phyloP scores from a whole-genome alignment of 2,329 filamentous ascomycete species.

The Fonsecaea monophora region DNA sequence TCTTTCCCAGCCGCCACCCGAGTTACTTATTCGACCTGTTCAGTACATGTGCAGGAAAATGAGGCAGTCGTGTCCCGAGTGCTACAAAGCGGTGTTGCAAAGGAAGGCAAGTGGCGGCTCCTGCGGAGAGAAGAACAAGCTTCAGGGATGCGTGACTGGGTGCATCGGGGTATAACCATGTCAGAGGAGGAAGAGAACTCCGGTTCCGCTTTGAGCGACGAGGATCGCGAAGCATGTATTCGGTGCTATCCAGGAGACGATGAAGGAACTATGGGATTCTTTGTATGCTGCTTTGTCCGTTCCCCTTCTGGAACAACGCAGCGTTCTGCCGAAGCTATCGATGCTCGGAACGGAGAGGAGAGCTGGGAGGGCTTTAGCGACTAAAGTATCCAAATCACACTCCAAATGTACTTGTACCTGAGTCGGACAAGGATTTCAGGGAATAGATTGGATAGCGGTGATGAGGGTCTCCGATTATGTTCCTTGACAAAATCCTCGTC shows the following conservation, averaged over 20 bases:
- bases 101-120: conserved; percentile 76
- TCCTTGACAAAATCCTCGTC: too few species aligned
- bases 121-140: conserved; percentile 75
- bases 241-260: conserved; percentile 81
- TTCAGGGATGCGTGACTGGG: conserved; percentile 76
- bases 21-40: conserved; percentile 94
- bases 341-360: conserved; percentile 45
- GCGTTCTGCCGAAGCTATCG: conserved; percentile 36
- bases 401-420: background rate
- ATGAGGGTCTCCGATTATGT: background rate
- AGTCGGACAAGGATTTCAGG: background rate
- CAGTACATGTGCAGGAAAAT: conserved; percentile 84
- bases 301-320: conserved; percentile 18
- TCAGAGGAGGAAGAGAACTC: conserved; percentile 31
- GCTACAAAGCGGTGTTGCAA: conserved; percentile 71
- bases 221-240: conserved; percentile 73
- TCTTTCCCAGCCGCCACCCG: conserved; percentile 74
- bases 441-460: background rate
- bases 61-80: conserved; percentile 80
- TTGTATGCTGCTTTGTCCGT: conserved; percentile 85
- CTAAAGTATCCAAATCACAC: conserved; percentile 2
- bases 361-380: conserved; percentile 54
- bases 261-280: conserved; percentile 91
- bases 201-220: conserved; percentile 46
- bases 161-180: conserved; percentile 64